Evolutionary conservation across 352 stramenopile genomes (phyloP).

Genomic region (Phytopythium cucurbitacearum): DNA sequence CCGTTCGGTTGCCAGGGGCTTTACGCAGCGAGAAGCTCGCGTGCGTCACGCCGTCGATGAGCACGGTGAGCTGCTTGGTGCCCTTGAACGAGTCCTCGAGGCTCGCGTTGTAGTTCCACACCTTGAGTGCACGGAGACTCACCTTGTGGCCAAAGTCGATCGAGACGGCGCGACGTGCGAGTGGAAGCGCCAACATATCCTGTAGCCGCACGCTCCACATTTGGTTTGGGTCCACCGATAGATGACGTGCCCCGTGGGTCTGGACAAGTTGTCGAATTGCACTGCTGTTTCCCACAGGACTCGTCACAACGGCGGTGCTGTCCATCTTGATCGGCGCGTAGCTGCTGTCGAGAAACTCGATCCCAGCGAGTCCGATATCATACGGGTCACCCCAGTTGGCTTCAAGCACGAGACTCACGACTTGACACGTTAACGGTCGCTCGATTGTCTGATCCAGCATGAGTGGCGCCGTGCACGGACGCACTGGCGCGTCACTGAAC

Average conservation of each 20-base stretch:
- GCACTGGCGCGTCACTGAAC: constrained; percentile 3
- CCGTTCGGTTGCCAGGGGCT: constrained; percentile 62
- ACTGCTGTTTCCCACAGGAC: neutral
- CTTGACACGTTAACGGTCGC: constrained; percentile 39
- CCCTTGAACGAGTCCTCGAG: constrained; percentile 78
- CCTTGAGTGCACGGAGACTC: constrained; percentile 45
- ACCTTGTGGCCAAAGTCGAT: constrained; percentile 49
- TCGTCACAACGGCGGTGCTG: neutral
- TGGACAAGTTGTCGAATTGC: constrained; percentile 32
- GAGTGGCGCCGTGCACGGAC: constrained; percentile 63
- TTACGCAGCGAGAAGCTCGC: constrained; percentile 70
- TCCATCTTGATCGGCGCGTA: constrained; percentile 33
- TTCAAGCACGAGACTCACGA: constrained; percentile 48
- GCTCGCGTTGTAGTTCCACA: constrained; percentile 81
- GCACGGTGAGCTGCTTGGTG: constrained; percentile 52
- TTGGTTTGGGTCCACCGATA: constrained; percentile 37
- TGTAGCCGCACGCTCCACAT: constrained; percentile 65
- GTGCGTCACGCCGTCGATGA: constrained; percentile 41
- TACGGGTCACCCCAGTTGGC: constrained; percentile 74
- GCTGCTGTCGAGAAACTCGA: constrained; percentile 60
- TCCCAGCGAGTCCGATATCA: constrained; percentile 50
- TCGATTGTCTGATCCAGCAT: constrained; percentile 34
- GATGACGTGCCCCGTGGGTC: constrained; percentile 36
- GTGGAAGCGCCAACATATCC: constrained; percentile 12
- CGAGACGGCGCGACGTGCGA: constrained; percentile 31